Percentiles rank a stretch among this genome's conserved stretches.
Conservation (phyloP, 495 filamentous ascomycete species). For the Podospora australis region DNA sequence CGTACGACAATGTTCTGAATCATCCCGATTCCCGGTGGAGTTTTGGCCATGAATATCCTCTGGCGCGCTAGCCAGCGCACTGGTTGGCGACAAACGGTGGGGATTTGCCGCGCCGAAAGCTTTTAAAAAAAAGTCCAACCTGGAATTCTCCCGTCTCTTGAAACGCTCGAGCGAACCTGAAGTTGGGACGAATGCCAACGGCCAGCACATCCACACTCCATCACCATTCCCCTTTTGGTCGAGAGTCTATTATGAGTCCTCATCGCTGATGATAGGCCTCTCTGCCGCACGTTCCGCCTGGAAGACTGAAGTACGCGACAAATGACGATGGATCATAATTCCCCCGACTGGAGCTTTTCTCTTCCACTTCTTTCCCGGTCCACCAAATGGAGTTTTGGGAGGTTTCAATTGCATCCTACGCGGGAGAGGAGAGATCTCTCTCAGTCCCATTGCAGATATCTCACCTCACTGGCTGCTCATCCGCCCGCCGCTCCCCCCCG, state of each 20-base stretch:
- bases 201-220: background rate
- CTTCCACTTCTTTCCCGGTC: too few relatives aligned
- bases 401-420: too few relatives aligned
- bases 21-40: background rate
- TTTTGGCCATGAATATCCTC: background rate
- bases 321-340: background rate
- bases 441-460: too few relatives aligned
- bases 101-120: background rate
- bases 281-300: background rate
- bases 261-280: background rate
- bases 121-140: background rate
- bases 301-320: too few relatives aligned
- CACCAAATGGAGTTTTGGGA: too few relatives aligned
- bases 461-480: background rate
- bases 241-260: background rate
- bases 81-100: background rate
- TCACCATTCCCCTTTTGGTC: background rate
- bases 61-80: constrained; percentile 2
- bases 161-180: too few relatives aligned
- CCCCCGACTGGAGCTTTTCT: too few relatives aligned
- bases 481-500: background rate
- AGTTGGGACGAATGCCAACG: too few relatives aligned
- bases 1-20: background rate
- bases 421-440: too few relatives aligned
- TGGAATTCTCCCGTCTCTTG: background rate